phyloP scores from a whole-genome alignment of 2,329 filamentous ascomycete genomes.

The Nannizziopsis arthrosporioides region DNA sequence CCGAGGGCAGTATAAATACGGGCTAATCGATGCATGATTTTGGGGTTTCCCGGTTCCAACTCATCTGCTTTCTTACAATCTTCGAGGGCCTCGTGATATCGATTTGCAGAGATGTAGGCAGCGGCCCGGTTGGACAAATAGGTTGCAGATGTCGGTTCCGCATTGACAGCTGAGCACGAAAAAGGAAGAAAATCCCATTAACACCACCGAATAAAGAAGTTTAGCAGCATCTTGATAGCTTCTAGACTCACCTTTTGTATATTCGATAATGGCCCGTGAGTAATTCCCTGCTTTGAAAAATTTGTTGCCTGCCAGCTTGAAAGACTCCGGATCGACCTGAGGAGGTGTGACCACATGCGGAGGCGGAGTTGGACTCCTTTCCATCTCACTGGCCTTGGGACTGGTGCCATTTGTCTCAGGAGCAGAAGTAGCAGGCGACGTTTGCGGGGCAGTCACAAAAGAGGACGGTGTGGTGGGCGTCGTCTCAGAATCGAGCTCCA shows the following conservation, averaged over 20 bases:
- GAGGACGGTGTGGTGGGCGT: constrained; percentile 30
- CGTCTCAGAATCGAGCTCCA: constrained; percentile 54
- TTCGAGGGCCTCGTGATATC: constrained; percentile 67
- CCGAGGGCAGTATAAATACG: constrained; percentile 83
- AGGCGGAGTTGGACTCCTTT: constrained; percentile 37
- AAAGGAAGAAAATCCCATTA: constrained; percentile 1
- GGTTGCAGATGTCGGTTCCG: constrained; percentile 72
- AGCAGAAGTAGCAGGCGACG: constrained; percentile 19
- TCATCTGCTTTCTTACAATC: constrained; percentile 76
- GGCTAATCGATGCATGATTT: constrained; percentile 76
- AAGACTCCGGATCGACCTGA: constrained; percentile 71
- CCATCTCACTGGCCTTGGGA: constrained; percentile 19
- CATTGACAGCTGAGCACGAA: constrained; percentile 61
- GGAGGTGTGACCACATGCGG: constrained; percentile 36
- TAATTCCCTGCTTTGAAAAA: constrained; percentile 95
- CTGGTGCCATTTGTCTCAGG: constrained; percentile 26
- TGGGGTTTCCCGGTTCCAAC: constrained; percentile 72
- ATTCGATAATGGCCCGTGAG: constrained; percentile 75
- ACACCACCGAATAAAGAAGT: not conserved
- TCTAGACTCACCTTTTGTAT: constrained; percentile 66
- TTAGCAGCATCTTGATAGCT: too few species aligned
- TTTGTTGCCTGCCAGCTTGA: constrained; percentile 88
- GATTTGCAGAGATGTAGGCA: constrained; percentile 78
- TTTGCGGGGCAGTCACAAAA: constrained; percentile 16
- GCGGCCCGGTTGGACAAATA: constrained; percentile 93